Conservation (phyloP, 1,139 yeast species). For the Suhomyces maxii region DNA sequence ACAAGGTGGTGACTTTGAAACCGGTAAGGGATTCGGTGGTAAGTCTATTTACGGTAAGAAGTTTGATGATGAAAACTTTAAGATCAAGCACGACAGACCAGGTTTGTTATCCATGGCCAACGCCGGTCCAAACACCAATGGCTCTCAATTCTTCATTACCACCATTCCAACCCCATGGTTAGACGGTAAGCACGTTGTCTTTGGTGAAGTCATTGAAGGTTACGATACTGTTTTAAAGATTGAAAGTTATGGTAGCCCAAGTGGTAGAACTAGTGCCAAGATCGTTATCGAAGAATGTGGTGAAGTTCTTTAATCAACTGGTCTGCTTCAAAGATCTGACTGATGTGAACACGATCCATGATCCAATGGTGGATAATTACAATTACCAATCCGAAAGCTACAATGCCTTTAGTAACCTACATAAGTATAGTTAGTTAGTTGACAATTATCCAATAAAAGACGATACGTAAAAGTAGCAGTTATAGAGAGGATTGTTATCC, state of each 20-base stretch:
- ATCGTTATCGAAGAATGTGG: conserved; percentile 44
- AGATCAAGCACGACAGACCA: conserved; percentile 33
- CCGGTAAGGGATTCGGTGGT: conserved; percentile 44
- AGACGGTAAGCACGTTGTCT: conserved; percentile 44
- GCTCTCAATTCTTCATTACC: conserved; percentile 45
- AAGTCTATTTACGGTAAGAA: conserved; percentile 40
- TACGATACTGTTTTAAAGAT: conserved; percentile 39
- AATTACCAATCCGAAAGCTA: background rate
- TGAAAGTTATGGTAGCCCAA: conserved; percentile 33
- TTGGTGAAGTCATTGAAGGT: conserved; percentile 45
- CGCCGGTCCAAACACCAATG: conserved; percentile 46
- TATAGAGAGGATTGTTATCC: too few relatives aligned
- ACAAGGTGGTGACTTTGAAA: conserved; percentile 46
- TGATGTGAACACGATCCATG: conserved; percentile 5
- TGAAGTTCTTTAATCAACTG: conserved; percentile 15
- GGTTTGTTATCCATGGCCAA: conserved; percentile 46
- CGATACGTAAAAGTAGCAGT: too few relatives aligned
- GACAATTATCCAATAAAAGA: too few relatives aligned
- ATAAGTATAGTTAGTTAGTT: too few relatives aligned
- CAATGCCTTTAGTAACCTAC: too few relatives aligned
- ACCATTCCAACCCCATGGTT: conserved; percentile 47
- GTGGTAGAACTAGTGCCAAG: conserved; percentile 29
- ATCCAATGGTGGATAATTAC: background rate
- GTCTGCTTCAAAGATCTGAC: too few relatives aligned
- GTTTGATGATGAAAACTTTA: conserved; percentile 41